Evolutionary conservation across 352 stramenopile species (phyloP).

Genomic region (Thalassiosira mediterranea): DNA sequence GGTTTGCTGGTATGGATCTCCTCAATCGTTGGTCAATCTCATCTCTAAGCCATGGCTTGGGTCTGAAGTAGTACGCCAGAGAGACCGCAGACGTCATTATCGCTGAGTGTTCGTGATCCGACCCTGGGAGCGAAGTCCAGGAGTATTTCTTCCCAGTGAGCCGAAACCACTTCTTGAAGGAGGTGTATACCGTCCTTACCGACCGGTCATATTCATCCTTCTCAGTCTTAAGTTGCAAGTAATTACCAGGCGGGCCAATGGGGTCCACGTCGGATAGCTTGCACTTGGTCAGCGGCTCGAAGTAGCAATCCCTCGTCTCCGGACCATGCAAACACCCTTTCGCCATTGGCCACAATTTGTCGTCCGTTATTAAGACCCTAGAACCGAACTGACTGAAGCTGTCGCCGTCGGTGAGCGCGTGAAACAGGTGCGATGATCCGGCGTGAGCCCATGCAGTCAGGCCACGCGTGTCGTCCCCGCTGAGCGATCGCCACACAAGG

Average conservation of each 20-base stretch:
- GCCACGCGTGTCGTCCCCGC: slow-evolving; percentile 38
- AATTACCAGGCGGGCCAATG: not conserved
- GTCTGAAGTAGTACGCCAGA: slow-evolving; percentile 49
- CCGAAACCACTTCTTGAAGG: slow-evolving; percentile 26
- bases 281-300: slow-evolving; percentile 38
- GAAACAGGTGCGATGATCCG: slow-evolving; percentile 29
- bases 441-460: slow-evolving; percentile 42
- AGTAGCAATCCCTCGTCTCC: slow-evolving; percentile 54
- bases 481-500: slow-evolving; percentile 34
- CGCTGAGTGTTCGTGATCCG: slow-evolving; percentile 17
- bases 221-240: not conserved
- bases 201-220: slow-evolving; percentile 49
- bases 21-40: slow-evolving; percentile 38
- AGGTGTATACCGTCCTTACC: slow-evolving; percentile 38
- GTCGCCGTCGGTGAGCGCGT: slow-evolving; percentile 48
- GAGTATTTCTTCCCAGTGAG: slow-evolving; percentile 19
- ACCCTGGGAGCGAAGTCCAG: slow-evolving; percentile 30
- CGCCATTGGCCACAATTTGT: slow-evolving; percentile 44
- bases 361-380: slow-evolving; percentile 44
- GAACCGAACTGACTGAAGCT: slow-evolving; percentile 20
- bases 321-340: slow-evolving; percentile 39
- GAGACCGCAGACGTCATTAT: slow-evolving; percentile 21
- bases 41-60: slow-evolving; percentile 28
- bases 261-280: slow-evolving; percentile 33
- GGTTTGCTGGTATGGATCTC: slow-evolving; percentile 33